Evolutionary conservation across 345 rosid genomes (phyloP), one percentile per base, ranked within the genome.

Genomic region (Gossypium thurberi): DNA sequence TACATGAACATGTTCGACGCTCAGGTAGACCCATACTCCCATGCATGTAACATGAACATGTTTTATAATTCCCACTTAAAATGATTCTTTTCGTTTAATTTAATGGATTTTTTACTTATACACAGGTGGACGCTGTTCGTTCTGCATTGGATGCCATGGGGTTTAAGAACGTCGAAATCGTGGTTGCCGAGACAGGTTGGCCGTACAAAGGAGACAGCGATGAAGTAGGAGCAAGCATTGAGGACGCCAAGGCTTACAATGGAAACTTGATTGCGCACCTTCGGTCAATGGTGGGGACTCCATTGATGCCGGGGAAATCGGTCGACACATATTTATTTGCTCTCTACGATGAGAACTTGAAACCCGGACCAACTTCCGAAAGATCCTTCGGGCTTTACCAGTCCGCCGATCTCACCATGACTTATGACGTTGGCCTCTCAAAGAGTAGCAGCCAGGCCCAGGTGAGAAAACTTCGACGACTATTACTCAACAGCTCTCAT

Each of bases 1-100:
- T 95, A 92, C 82, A 92, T 82, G 87, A 95, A 95, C 84, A 95
- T 95, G 98, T 95, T 95, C 74, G 97, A 95, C 81, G 98, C 99
- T 72, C 92, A 90, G 92, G 98, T 93, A 76, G 51, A 21, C 57
- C 50, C 10, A 47, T 47, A 14, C 40, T 47, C 51, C 4, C 51
- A 47, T 61, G 8, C 26, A 43, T 44, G 53, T 65, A 43, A 65
- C 6, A 17, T 33, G 60, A 69, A 69, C 58, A 66, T 71, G 64
- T 69, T 71, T 15, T 53, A n/a, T 71, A 68, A 50, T 50, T 28
- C 17, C 26, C 11, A 8, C 1, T 47, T 47, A 47, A 66, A 66
- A 68, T 10, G 44, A 50, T 17, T 64, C 28, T 43, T 28, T 68
- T 68, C 4, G 47, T 51, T 69, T 47, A 26, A n/a, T 25, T 23